A percentile compares a stretch with the other conserved stretches of the same genome.
Evolutionary conservation across 768 basidiomycete species (phyloP).

Genomic region (Podaxis carcinomalis): DNA sequence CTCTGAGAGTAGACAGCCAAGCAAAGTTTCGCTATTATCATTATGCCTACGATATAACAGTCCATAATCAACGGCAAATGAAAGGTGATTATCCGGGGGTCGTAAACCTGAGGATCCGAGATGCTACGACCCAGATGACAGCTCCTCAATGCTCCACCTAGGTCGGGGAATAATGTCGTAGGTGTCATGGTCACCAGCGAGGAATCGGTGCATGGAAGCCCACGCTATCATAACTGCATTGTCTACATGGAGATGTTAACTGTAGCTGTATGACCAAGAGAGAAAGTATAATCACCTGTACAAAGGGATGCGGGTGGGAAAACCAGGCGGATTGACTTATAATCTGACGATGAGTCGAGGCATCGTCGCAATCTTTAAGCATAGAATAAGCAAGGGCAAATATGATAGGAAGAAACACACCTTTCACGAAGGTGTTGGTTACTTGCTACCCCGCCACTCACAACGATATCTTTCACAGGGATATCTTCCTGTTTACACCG

Average conservation of each 20-base stretch:
- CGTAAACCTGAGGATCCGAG: slow-evolving; percentile 1
- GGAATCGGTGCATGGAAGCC: slow-evolving; percentile 83
- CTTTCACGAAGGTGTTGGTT: slow-evolving; percentile 66
- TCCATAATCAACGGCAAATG: background rate
- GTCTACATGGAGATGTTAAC: slow-evolving; percentile 40
- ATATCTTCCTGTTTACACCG: slow-evolving; percentile 41
- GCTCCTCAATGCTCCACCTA: slow-evolving; percentile 79
- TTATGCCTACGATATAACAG: background rate
- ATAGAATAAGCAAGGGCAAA: background rate
- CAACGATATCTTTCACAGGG: slow-evolving; percentile 57
- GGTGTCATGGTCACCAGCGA: slow-evolving; percentile 52
- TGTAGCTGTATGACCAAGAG: background rate
- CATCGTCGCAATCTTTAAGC: slow-evolving; percentile 23
- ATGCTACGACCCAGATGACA: slow-evolving; percentile 6
- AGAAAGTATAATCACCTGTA: slow-evolving; percentile 51
- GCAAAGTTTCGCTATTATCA: background rate
- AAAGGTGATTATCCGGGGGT: background rate
- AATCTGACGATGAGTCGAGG: background rate
- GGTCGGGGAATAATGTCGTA: slow-evolving; percentile 58
- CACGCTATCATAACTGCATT: slow-evolving; percentile 97
- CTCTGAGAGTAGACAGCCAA: background rate
- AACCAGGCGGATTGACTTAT: slow-evolving; percentile 37
- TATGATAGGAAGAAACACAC: slow-evolving; percentile 31
- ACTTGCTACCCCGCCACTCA: slow-evolving; percentile 92
- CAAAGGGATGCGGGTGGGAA: slow-evolving; percentile 81